Evolutionary conservation across 2,329 filamentous ascomycete species (phyloP), one percentile per base, ranked within the genome.

Genomic region (Periconia sp.): DNA sequence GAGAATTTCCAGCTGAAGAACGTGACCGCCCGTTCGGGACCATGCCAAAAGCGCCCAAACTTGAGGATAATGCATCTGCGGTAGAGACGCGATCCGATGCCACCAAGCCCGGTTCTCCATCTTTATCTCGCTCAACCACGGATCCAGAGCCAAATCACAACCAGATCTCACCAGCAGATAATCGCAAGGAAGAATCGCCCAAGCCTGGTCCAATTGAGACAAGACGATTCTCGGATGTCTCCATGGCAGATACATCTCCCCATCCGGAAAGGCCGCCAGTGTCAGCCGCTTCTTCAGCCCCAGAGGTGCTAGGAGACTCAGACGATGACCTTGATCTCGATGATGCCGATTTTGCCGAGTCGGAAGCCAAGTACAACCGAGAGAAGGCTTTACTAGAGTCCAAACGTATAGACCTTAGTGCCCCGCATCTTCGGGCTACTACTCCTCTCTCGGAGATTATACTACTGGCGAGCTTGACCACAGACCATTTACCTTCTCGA

Each of bases 291-390:
- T 65, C 64, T 1, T 66, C 65, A 16, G 64, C 57, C 3, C 63
- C 63, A 5, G 58, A 66, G 40, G 59, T 52, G 5, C 41, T 68
- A 17, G 60, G 65, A 40, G 74, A 73, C 36, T 75, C 73, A 16
- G 75, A 78, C 15, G 75, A 78, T 36, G 73, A 73, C 35, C 62
- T 75, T 38, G 73, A 76, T 48, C 61, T 74, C 9, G 71, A 73
- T 23, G 73, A 78, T 43, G 73, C 63, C 23, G 70, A 76, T 39
- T 71, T 74, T 38, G 72, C 72, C 7, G 67, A 74, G 22, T 70
- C 71, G 15, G 72, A 77, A 55, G 72, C 70, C 4, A 76, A 73
- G 35, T 77, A 75, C 47, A 73, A 74, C 30, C 63, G 70, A 8
- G 69, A 75, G 43, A 75, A 74, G 50, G 61, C 73, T 10, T 62